Base-by-base conservation (phyloP, 768 basidiomycete species). In the Hemileccinum rubropunctum region DNA sequence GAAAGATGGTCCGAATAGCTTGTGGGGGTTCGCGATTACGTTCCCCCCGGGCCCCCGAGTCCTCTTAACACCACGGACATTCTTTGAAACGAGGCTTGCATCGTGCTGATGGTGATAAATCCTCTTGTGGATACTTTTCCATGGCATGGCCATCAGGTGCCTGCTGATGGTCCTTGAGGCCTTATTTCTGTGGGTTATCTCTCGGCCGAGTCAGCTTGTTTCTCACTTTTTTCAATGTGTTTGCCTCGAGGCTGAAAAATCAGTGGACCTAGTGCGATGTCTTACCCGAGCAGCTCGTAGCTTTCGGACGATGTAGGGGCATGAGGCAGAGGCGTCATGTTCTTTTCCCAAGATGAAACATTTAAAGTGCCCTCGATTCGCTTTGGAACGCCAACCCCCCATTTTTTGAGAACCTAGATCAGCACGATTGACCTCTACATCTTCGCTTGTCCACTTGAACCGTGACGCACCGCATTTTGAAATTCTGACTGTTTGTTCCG, bases 211-310 rank as follows among this genome's bases (percentile, higher is more conserved):
- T 18, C 36, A 14, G 28, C 6, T 42, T 32, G 10, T n/a, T 30
- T 8, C 28, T 8, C 28, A 30, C 11, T 34, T 33, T 46, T 50
- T 21, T 45, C n/a, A 30, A 40, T 47, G 28, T 14, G 26, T 40
- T 23, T 52, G 69, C 78, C 78, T 78, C 75, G 73, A 78, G 78
- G 78, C 77, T 71, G 60, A 73, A 75, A 72, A 74, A 43, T 12
- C 23, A 37, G 42, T 27, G 12, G 10, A n/a, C 37, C 26, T 38
- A 49, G 21, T 42, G 36, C 23, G 51, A 30, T 12, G 30, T 50
- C 36, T 57, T 57, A 63, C 53, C 58, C 50, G n/a, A 18, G 20
- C 36, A 34, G 38, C 42, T 58, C 60, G 42, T 42, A 58, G 52
- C 34, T 53, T 46, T 53, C 61, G 41, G 43, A 36, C 32, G 17